phyloP scores from a whole-genome alignment of 352 stramenopile genomes.

The Globisporangium ultimum region DNA sequence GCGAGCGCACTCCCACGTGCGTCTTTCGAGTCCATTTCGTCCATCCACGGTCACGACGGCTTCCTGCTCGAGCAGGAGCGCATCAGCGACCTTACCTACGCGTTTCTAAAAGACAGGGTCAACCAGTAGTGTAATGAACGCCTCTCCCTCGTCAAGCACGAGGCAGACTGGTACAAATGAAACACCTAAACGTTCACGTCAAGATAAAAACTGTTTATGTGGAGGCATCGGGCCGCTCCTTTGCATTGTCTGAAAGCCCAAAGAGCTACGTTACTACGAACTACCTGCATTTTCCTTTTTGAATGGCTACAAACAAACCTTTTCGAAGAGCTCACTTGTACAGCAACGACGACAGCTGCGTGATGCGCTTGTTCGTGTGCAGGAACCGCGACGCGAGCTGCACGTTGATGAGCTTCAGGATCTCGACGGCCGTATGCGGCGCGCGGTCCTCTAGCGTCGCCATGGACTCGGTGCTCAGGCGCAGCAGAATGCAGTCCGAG shows the following conservation, averaged over 20 bases:
- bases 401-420: slow-evolving; percentile 68
- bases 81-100: slow-evolving; percentile 66
- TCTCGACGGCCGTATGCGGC: slow-evolving; percentile 66
- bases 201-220: too few relatives aligned
- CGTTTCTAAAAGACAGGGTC: slow-evolving; percentile 52
- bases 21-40: slow-evolving; percentile 87
- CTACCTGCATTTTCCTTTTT: too few relatives aligned
- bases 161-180: too few relatives aligned
- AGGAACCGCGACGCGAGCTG: slow-evolving; percentile 59
- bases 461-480: slow-evolving; percentile 54
- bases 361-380: slow-evolving; percentile 71
- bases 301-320: too few relatives aligned
- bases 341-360: slow-evolving; percentile 71
- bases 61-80: slow-evolving; percentile 96
- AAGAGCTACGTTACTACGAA: too few relatives aligned
- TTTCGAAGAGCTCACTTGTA: slow-evolving; percentile 43
- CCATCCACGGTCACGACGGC: slow-evolving; percentile 93
- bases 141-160: too few relatives aligned
- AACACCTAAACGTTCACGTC: too few relatives aligned
- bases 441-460: slow-evolving; percentile 47
- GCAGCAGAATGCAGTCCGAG: slow-evolving; percentile 60
- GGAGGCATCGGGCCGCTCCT: too few relatives aligned
- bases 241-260: too few relatives aligned
- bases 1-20: slow-evolving; percentile 76
- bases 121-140: slow-evolving; percentile 5